These are phyloP conservation scores for Mortierella sp. DNA, from an alignment of 371 early-diverging fungal species.

Conservation along the genomic window DNA sequence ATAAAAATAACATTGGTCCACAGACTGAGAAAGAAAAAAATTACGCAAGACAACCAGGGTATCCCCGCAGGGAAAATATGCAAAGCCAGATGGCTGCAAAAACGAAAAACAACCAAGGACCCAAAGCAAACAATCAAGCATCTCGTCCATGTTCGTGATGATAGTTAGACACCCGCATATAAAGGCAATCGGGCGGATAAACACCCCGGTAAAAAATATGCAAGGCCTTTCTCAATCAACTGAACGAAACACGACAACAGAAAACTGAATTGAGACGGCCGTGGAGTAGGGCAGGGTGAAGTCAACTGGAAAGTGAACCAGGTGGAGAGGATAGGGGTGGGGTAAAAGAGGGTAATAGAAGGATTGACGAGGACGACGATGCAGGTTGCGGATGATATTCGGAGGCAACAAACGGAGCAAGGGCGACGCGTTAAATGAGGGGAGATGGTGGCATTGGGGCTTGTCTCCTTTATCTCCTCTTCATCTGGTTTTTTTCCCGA, in stretches of 20 bases:
- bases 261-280: neutral
- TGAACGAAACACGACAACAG: neutral
- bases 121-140: neutral
- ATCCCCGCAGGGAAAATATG: neutral
- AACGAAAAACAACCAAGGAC: neutral
- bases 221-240: neutral
- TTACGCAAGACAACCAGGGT: conserved; percentile 6
- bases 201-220: neutral
- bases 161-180: neutral
- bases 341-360: neutral
- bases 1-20: conserved; percentile 9
- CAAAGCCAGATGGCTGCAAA: neutral
- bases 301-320: neutral
- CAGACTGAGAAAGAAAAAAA: conserved; percentile 1
- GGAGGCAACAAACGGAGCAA: neutral
- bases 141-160: neutral
- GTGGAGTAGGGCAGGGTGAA: neutral
- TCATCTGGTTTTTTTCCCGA: neutral
- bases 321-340: too few relatives aligned
- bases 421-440: neutral
- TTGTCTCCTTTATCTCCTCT: neutral
- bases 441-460: neutral
- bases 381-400: neutral
- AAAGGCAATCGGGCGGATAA: neutral
- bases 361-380: neutral